A percentile compares a stretch with the other conserved stretches of the same genome.
phyloP scores from a whole-genome alignment of 73 alveolate genomes.

The Paramecium primaurelia region DNA sequence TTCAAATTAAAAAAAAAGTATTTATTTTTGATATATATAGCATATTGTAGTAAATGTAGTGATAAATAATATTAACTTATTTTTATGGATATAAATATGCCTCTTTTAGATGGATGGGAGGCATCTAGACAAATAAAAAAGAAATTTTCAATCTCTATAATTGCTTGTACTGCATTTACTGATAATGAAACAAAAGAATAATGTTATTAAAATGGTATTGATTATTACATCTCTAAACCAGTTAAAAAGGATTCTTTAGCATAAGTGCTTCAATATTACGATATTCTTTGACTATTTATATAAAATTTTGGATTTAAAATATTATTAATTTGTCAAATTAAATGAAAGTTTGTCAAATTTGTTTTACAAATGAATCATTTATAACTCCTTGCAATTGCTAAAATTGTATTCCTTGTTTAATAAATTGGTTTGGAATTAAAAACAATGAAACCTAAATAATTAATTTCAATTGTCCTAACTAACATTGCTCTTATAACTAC shows the following conservation, averaged over 20 bases:
- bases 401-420: neutral
- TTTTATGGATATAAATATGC: slow-evolving; percentile 49
- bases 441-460: neutral
- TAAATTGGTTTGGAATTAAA: neutral
- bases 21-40: neutral
- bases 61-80: neutral
- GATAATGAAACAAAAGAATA: slow-evolving; percentile 31
- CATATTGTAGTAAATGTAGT: neutral
- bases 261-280: slow-evolving; percentile 12
- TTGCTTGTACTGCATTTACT: slow-evolving; percentile 43
- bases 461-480: neutral
- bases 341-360: neutral
- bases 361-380: neutral
- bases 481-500: neutral
- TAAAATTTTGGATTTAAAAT: neutral
- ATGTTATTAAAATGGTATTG: slow-evolving; percentile 30
- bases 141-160: neutral
- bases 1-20: neutral
- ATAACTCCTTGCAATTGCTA: slow-evolving; percentile 10
- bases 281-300: slow-evolving; percentile 24
- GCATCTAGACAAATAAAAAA: slow-evolving; percentile 27
- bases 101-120: slow-evolving; percentile 14
- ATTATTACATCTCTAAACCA: slow-evolving; percentile 36
- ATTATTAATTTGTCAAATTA: neutral
- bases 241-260: neutral